phyloP scores from a whole-genome alignment of 73 alveolate species.

The Paramecium sexaurelia region DNA sequence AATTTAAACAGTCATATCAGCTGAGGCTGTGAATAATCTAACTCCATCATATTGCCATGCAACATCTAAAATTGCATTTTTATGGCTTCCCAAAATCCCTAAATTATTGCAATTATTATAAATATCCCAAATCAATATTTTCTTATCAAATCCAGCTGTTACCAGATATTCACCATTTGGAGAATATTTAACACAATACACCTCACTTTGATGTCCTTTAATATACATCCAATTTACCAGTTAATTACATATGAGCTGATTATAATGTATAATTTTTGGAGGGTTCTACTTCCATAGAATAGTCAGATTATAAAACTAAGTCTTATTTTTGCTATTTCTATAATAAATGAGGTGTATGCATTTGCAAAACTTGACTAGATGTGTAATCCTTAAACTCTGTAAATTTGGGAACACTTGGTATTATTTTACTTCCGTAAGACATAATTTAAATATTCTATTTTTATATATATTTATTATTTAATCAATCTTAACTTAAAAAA shows the following conservation, averaged over 20 bases:
- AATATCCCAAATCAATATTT: slow-evolving; percentile 82
- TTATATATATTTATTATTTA: background rate
- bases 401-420: slow-evolving; percentile 50
- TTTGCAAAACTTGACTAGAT: background rate
- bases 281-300: slow-evolving; percentile 36
- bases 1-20: slow-evolving; percentile 73
- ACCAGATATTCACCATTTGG: slow-evolving; percentile 81
- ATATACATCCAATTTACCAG: background rate
- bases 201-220: slow-evolving; percentile 81
- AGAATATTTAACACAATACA: slow-evolving; percentile 77
- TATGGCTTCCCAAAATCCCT: slow-evolving; percentile 74
- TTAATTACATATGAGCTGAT: slow-evolving; percentile 41
- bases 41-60: slow-evolving; percentile 72
- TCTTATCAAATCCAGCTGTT: slow-evolving; percentile 82
- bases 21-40: slow-evolving; percentile 72
- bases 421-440: slow-evolving; percentile 24
- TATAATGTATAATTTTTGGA: slow-evolving; percentile 1
- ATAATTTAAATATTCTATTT: background rate
- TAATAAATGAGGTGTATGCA: slow-evolving; percentile 46
- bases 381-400: slow-evolving; percentile 9
- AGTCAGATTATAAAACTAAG: background rate
- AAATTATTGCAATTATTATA: slow-evolving; percentile 78
- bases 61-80: slow-evolving; percentile 80
- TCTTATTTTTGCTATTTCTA: background rate
- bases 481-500: no score